phyloP scores from a whole-genome alignment of 2,329 filamentous ascomycete genomes.

The Epichloe gansuensis region DNA sequence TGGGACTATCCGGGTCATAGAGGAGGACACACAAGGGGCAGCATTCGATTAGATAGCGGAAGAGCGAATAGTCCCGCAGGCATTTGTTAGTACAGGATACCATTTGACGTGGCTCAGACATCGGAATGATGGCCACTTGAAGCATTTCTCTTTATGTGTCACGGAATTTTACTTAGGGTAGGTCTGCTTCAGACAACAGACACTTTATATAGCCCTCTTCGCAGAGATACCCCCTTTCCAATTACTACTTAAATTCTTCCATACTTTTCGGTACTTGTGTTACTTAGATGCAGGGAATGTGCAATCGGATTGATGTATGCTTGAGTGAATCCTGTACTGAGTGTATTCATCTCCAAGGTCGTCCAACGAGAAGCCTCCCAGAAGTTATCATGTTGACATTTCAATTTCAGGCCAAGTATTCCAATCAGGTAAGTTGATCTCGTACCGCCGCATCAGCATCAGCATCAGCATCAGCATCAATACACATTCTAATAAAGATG shows the following conservation, averaged over 20 bases:
- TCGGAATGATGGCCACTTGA: neutral
- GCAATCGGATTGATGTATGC: too few species aligned
- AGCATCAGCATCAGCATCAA: too few species aligned
- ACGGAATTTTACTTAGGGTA: neutral
- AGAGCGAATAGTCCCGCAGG: neutral
- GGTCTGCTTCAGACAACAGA: constrained; percentile 3
- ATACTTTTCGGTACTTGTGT: neutral
- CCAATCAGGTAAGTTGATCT: too few species aligned
- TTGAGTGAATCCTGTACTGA: too few species aligned
- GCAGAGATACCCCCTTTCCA: constrained; percentile 1
- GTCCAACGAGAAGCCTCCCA: too few species aligned
- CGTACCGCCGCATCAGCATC: too few species aligned
- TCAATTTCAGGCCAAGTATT: too few species aligned
- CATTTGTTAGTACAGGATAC: constrained; percentile 4
- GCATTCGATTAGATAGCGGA: neutral
- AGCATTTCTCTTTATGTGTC: neutral
- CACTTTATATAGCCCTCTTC: constrained; percentile 1
- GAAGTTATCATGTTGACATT: too few species aligned
- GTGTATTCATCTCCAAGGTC: too few species aligned
- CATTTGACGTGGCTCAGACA: constrained; percentile 5
- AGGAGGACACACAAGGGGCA: neutral
- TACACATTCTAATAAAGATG: too few species aligned
- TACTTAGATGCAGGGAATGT: neutral
- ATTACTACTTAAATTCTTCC: neutral
- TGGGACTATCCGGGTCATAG: neutral